Conservation (phyloP, 2,329 filamentous ascomycete genomes). For the Aspergillus oerlinghausenensis region DNA sequence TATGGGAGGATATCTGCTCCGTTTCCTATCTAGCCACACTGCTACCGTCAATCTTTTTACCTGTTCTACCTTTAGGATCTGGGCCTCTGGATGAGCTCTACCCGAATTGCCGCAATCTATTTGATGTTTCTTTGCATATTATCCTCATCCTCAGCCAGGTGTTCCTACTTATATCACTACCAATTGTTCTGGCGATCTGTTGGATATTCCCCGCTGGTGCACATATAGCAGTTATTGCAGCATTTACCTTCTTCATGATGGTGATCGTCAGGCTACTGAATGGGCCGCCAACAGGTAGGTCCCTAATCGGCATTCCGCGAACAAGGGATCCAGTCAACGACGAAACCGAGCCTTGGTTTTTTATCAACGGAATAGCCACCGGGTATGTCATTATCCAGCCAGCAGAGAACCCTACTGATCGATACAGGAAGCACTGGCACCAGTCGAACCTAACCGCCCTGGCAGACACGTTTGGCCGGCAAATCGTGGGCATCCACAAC, state of each 20-base stretch:
- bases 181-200: neutral
- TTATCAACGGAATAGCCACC: conserved; percentile 3
- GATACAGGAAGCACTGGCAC: neutral
- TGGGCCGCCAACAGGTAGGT: neutral
- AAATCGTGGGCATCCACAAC: conserved; percentile 5
- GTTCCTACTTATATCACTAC: neutral
- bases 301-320: neutral
- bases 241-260: neutral
- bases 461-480: conserved; percentile 1
- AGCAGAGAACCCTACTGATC: neutral
- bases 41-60: neutral
- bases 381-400: neutral
- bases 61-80: neutral
- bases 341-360: conserved; percentile 2
- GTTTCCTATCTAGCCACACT: neutral
- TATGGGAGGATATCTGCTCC: neutral
- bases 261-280: neutral
- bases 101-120: neutral
- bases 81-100: conserved; percentile 1
- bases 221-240: neutral
- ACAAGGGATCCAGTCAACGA: neutral
- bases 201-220: neutral
- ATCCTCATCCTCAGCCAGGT: neutral
- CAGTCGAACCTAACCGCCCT: conserved; percentile 1
- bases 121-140: neutral